These are phyloP conservation scores for Teratosphaeria nubilosa DNA, from an alignment of 2,329 filamentous ascomycete species.

Conservation along the genomic window DNA sequence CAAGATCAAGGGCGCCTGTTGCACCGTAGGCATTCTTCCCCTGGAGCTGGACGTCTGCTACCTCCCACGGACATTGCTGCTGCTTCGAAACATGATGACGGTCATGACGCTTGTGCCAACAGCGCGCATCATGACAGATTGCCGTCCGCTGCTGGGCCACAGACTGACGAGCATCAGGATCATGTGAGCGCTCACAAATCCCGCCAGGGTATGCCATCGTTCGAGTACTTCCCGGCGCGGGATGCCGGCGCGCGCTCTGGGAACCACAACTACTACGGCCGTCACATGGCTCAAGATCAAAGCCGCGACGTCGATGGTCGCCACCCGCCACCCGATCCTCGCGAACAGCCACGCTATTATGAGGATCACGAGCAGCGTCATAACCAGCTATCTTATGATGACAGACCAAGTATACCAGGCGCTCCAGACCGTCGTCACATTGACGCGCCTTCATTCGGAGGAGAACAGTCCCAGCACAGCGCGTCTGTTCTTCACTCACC, in stretches of 20 bases:
- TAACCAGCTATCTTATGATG: background rate
- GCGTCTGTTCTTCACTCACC: background rate
- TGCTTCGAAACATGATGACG: background rate
- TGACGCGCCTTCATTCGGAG: background rate
- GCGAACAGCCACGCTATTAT: background rate
- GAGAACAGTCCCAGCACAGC: background rate
- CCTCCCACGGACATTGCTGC: background rate
- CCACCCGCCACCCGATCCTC: background rate
- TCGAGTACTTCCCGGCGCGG: background rate
- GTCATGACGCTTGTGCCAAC: background rate
- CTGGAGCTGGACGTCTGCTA: background rate
- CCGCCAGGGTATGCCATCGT: background rate
- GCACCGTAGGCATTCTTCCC: background rate
- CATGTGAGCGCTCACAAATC: background rate
- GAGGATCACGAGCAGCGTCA: background rate
- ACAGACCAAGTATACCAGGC: background rate
- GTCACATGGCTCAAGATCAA: background rate
- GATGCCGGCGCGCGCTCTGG: background rate
- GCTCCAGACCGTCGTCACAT: background rate
- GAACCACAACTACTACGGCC: background rate
- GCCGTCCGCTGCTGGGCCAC: background rate
- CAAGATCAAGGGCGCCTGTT: background rate
- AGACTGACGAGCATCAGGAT: background rate
- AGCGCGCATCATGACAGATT: background rate
- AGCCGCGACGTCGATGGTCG: background rate